Percentiles rank a stretch among this genome's conserved stretches.
Evolutionary conservation across 2,329 filamentous ascomycete species (phyloP).

Genomic region (Colletotrichum simmondsii): DNA sequence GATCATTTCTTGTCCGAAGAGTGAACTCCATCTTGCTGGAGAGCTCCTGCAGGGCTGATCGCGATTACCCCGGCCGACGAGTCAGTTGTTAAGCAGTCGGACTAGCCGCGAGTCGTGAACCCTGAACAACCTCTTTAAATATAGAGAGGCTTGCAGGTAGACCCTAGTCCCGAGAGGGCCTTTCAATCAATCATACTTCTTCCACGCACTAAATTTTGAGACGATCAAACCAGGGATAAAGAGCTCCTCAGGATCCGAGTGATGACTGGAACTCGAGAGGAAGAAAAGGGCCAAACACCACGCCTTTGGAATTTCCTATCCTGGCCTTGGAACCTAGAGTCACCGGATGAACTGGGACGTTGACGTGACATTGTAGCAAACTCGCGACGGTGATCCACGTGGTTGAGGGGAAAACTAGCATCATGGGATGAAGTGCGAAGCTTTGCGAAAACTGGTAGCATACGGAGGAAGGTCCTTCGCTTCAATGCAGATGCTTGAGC

Average conservation of each 20-base stretch:
- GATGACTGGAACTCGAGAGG: not conserved
- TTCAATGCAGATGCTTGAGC: not conserved
- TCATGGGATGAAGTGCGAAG: not conserved
- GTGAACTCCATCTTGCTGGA: not conserved
- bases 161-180: not conserved
- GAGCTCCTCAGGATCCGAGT: not conserved
- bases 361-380: not conserved
- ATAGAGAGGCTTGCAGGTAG: not conserved
- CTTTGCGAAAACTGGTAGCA: not conserved
- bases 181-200: not conserved
- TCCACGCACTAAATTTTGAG: not conserved
- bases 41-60: no score
- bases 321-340: not conserved
- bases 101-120: constrained; percentile 10
- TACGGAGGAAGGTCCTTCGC: not conserved
- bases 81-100: no score
- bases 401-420: not conserved
- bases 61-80: not conserved
- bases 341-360: not conserved
- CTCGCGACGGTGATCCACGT: not conserved
- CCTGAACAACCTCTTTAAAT: not conserved
- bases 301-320: not conserved
- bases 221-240: constrained; percentile 5
- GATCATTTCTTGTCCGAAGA: not conserved
- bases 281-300: not conserved